Percentiles rank a stretch among this genome's conserved stretches.
These are phyloP conservation scores for Lyophyllum semitale DNA, from an alignment of 768 basidiomycete species.

Conservation along the genomic window DNA sequence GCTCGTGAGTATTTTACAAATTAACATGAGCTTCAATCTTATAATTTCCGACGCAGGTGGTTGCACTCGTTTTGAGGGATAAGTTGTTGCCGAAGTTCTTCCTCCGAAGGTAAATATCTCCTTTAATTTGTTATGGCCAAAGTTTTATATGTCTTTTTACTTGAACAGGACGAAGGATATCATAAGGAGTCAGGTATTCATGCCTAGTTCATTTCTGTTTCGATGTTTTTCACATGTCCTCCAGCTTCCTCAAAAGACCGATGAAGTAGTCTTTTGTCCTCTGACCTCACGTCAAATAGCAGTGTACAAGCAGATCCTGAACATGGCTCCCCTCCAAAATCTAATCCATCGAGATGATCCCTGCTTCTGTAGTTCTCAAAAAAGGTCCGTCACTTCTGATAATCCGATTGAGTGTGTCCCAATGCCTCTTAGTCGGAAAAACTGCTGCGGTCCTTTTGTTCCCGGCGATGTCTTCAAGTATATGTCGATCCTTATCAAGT, in stretches of 20 bases:
- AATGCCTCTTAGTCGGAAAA: slow-evolving; percentile 35
- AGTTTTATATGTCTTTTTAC: slow-evolving; percentile 11
- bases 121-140: background rate
- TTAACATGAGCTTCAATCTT: background rate
- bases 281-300: slow-evolving; percentile 68
- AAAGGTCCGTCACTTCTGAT: slow-evolving; percentile 39
- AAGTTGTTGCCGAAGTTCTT: slow-evolving; percentile 82
- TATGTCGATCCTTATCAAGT: slow-evolving; percentile 80
- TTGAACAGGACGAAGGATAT: slow-evolving; percentile 68
- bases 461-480: slow-evolving; percentile 74
- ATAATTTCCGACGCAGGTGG: slow-evolving; percentile 35
- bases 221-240: background rate
- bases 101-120: slow-evolving; percentile 60
- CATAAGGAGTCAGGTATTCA: slow-evolving; percentile 62
- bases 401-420: too few species aligned
- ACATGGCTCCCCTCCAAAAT: slow-evolving; percentile 66
- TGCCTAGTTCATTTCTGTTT: background rate
- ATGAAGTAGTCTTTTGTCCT: slow-evolving; percentile 94
- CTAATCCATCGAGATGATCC: slow-evolving; percentile 69
- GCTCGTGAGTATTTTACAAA: slow-evolving; percentile 34
- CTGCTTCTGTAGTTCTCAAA: slow-evolving; percentile 69
- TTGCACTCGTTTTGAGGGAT: slow-evolving; percentile 63
- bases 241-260: slow-evolving; percentile 87
- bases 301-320: slow-evolving; percentile 74
- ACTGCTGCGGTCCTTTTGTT: slow-evolving; percentile 47